Evolutionary conservation across 2,329 filamentous ascomycete species (phyloP), one percentile per base, ranked within the genome.

Genomic region (Aspergillus sp.): DNA sequence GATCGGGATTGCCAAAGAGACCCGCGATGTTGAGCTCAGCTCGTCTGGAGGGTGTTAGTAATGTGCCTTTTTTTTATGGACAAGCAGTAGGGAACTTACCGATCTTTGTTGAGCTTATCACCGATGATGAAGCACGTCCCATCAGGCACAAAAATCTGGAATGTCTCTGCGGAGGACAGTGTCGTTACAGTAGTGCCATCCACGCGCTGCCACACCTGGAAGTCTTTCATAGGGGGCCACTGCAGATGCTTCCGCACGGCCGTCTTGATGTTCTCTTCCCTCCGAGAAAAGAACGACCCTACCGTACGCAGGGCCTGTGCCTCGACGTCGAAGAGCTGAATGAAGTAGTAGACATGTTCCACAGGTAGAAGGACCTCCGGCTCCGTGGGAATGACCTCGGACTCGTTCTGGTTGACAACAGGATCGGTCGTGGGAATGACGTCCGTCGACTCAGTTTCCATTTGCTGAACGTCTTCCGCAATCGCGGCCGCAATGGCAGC

Each of bases 291-390:
- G 60, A 75, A 76, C 13, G 69, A 72, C 24, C 72, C 72, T 11
- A 73, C 61, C 2, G 71, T 72, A 7, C 61, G 65, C 14, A 79
- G 62, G 1, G 60, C 67, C 56, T 79, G 76, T 9, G 68, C 69
- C 22, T 80, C 76, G 13, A 76, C 71, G 52, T 83, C 78, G 57
- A 79, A 82, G 5, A 78, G 59, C 53, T 83, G 79, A 42, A 83
- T 65, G 55, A 78, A 77, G 54, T 76, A 77, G 50, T 77, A 78
- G 13, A 72, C 63, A 50, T 76, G 72, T 4, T 65, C 66, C 20
- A 70, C 63, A 3, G 68, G 68, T 13, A 65, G 47, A 1, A 55
- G 47, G 3, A 48, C 35, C 13, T 48, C 46, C n/a, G 63, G 52
- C 26, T 62, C 60, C 11, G 49, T 38, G 2, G 56, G 49, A 5